phyloP scores from a whole-genome alignment of 2,329 filamentous ascomycete species.

The Knoxdaviesia capensis region DNA sequence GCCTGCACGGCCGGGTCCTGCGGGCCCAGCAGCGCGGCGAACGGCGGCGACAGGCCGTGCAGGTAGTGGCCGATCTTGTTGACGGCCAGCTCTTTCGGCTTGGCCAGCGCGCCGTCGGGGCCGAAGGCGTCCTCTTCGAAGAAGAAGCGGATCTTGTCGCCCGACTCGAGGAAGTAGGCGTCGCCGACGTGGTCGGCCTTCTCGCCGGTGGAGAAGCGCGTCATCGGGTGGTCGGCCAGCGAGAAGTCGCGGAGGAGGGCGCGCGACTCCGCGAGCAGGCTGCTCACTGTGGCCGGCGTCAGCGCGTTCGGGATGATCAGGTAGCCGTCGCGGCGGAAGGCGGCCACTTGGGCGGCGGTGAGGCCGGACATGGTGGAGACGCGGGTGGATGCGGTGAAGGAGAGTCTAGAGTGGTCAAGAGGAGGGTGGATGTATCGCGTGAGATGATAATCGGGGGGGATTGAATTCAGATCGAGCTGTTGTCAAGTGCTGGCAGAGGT shows the following conservation, averaged over 20 bases:
- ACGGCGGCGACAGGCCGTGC: constrained; percentile 47
- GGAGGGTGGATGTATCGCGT: too few species aligned
- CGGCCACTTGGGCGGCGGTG: constrained; percentile 45
- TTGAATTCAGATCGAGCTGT: too few species aligned
- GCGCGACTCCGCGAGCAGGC: constrained; percentile 56
- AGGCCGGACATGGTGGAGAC: constrained; percentile 27
- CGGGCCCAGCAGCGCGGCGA: constrained; percentile 31
- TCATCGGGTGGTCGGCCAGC: constrained; percentile 75
- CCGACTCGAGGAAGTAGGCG: constrained; percentile 77
- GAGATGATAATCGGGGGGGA: too few species aligned
- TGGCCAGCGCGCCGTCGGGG: constrained; percentile 38
- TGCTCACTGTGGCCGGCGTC: constrained; percentile 37
- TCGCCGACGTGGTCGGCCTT: constrained; percentile 67
- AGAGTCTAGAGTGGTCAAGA: too few species aligned
- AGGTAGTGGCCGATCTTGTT: constrained; percentile 78
- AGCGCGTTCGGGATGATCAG: constrained; percentile 70
- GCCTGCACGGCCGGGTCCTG: constrained; percentile 22
- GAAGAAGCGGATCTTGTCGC: constrained; percentile 90
- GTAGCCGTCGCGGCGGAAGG: constrained; percentile 72
- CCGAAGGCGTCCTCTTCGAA: constrained; percentile 89
- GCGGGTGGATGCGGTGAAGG: not conserved
- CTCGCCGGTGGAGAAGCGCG: constrained; percentile 75
- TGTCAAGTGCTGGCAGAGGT: too few species aligned
- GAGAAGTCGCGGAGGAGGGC: constrained; percentile 55
- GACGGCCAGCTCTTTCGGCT: constrained; percentile 67